A percentile compares a stretch with the other conserved stretches of the same genome.
Conservation (phyloP, 2,329 filamentous ascomycete species). For the Coniochaeta sp. region DNA sequence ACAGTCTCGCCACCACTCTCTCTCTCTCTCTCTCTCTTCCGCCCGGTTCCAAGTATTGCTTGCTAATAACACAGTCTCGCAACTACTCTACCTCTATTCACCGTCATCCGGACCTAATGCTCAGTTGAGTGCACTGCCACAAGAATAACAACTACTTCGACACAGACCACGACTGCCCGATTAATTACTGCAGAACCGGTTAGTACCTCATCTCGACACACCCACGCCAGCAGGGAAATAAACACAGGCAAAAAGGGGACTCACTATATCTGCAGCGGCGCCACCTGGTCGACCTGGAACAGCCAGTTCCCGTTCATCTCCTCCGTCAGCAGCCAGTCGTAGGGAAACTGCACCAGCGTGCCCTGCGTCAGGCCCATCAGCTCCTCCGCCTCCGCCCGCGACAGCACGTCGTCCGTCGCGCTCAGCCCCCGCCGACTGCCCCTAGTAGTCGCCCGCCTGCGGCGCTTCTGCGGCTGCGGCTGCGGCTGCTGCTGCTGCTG, state of each 20-base stretch:
- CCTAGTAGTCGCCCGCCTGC: constrained; percentile 64
- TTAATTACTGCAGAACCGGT: not conserved
- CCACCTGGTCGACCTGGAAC: constrained; percentile 92
- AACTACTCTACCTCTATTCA: too few relatives aligned
- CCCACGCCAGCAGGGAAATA: not conserved
- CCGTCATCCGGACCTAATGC: too few relatives aligned
- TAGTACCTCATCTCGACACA: not conserved
- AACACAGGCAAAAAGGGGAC: constrained; percentile 26
- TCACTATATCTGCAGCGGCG: constrained; percentile 95
- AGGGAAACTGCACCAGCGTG: constrained; percentile 84
- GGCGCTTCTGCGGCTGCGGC: constrained; percentile 41
- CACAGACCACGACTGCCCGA: not conserved
- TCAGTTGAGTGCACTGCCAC: not conserved
- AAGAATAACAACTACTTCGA: not conserved
- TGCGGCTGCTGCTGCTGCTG: constrained; percentile 14
- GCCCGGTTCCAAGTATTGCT: too few relatives aligned
- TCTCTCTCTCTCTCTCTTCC: not conserved
- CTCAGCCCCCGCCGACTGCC: constrained; percentile 57
- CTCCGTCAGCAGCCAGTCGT: constrained; percentile 90
- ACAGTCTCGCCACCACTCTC: not conserved
- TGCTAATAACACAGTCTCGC: too few relatives aligned
- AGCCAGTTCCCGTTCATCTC: constrained; percentile 94
- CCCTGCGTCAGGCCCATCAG: constrained; percentile 78
- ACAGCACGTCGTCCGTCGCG: constrained; percentile 67
- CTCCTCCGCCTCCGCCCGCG: constrained; percentile 70